phyloP scores from a whole-genome alignment of 179 eudicot genomes.

The Beta lomatogona region DNA sequence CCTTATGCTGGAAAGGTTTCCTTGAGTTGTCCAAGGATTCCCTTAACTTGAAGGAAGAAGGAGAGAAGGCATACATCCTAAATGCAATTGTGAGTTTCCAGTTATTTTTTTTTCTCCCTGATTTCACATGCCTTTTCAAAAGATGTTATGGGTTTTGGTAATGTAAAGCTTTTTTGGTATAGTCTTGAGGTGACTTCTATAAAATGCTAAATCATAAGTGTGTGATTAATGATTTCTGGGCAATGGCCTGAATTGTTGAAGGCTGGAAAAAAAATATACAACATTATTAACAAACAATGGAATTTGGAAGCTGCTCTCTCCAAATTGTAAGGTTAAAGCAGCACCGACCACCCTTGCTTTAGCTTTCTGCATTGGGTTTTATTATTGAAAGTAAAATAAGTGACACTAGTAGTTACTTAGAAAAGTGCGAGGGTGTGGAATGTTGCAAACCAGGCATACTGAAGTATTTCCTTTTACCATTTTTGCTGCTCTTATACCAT shows the following conservation, averaged over 20 bases:
- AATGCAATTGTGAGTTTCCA: constrained; percentile 41
- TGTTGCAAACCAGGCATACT: background rate
- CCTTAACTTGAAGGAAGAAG: constrained; percentile 32
- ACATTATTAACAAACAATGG: background rate
- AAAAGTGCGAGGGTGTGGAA: background rate
- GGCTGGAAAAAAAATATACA: background rate
- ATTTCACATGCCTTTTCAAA: background rate
- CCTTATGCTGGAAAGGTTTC: constrained; percentile 47
- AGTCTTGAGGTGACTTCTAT: background rate
- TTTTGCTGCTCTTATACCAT: background rate
- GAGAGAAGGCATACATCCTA: constrained; percentile 23
- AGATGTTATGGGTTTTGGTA: background rate
- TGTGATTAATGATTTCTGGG: constrained; percentile 14
- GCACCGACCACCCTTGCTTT: background rate
- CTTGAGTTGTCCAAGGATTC: constrained; percentile 36
- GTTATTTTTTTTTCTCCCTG: background rate
- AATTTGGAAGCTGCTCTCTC: background rate
- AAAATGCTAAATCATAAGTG: background rate
- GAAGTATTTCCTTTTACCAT: background rate
- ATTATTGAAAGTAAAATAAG: background rate
- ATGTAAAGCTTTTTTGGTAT: constrained; percentile 10
- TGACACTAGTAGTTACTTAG: constrained; percentile 1
- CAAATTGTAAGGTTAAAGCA: constrained; percentile 1
- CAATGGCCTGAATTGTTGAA: background rate
- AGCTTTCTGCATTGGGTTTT: background rate